phyloP scores from a whole-genome alignment of 768 basidiomycete genomes.

The Leccinum sublutescens region DNA sequence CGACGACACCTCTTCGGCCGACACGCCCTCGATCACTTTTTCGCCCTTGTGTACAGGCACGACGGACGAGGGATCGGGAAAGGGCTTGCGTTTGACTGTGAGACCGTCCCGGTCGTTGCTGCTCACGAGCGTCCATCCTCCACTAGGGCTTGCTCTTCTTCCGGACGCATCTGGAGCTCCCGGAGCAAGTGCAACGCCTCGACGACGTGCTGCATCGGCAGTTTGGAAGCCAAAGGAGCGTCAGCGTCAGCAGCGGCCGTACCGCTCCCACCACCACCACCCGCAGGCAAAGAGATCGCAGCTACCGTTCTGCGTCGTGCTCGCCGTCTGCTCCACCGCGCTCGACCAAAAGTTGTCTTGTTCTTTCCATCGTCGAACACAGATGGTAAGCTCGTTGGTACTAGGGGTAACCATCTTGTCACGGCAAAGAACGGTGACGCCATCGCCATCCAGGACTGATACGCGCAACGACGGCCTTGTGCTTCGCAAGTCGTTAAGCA shows the following conservation, averaged over 20 bases:
- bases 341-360: slow-evolving; percentile 59
- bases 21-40: slow-evolving; percentile 90
- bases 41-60: slow-evolving; percentile 86
- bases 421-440: no score
- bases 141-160: slow-evolving; percentile 22
- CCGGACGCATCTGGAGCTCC: slow-evolving; percentile 57
- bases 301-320: slow-evolving; percentile 77
- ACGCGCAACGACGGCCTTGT: no score
- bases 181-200: slow-evolving; percentile 82
- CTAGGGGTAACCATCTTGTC: no score
- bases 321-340: slow-evolving; percentile 71
- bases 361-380: no score
- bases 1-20: slow-evolving; percentile 85
- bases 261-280: slow-evolving; percentile 25
- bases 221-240: slow-evolving; percentile 52
- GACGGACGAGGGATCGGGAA: slow-evolving; percentile 71
- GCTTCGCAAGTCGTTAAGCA: no score
- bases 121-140: slow-evolving; percentile 70
- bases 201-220: slow-evolving; percentile 77
- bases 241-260: slow-evolving; percentile 33
- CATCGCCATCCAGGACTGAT: no score
- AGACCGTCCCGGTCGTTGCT: slow-evolving; percentile 63
- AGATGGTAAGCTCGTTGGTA: no score
- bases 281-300: slow-evolving; percentile 59
- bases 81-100: slow-evolving; percentile 71